Evolutionary conservation across 2,329 filamentous ascomycete species (phyloP), one percentile per base, ranked within the genome.

Genomic region (Eutypella sp.): DNA sequence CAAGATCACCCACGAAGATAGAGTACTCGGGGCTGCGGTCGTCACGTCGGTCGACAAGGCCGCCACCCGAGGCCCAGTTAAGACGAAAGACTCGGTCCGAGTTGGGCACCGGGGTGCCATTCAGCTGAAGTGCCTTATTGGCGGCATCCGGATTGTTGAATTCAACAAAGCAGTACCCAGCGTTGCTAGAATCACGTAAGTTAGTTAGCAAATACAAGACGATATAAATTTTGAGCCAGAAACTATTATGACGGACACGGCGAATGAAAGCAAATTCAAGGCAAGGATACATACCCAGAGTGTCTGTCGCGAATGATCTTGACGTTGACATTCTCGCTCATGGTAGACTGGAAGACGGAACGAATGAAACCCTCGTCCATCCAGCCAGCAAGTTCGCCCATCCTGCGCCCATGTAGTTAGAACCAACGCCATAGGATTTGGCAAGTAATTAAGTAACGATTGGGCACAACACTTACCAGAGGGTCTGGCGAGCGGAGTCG

Each of bases 301-400:
- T 96, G 96, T 72, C 96, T 96, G 75, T 99, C 93, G 56, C 93
- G 89, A 62, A 99, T 99, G 79, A 99, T 96, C 81, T 99, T 99
- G 59, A 99, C 93, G 60, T 96, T 96, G 60, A 99, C 93, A 53
- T 84, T 84, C 71, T 97, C 93, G 57, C 87, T 90, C 73, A 96
- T 87, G 60, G 91, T 84, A 62, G 89, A 95, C 53, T 75, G 64
- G 79, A 89, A 97, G 39, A 97, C 83, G 58, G 87, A 93, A 71
- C 95, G 91, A 64, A 99, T 88, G 68, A 97, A 99, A 71, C 92
- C 95, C 75, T 99, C 93, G 60, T 99, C 93, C 73, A 99, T 97
- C 93, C 93, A 99, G 23, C 90, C 89, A 70, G 97, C 92, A 53
- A 99, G 85, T 68, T 99, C 93, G 57, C 93, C 93, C 93, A 99